These are phyloP conservation scores for Suillus discolor DNA, from an alignment of 768 basidiomycete genomes.

Conservation along the genomic window DNA sequence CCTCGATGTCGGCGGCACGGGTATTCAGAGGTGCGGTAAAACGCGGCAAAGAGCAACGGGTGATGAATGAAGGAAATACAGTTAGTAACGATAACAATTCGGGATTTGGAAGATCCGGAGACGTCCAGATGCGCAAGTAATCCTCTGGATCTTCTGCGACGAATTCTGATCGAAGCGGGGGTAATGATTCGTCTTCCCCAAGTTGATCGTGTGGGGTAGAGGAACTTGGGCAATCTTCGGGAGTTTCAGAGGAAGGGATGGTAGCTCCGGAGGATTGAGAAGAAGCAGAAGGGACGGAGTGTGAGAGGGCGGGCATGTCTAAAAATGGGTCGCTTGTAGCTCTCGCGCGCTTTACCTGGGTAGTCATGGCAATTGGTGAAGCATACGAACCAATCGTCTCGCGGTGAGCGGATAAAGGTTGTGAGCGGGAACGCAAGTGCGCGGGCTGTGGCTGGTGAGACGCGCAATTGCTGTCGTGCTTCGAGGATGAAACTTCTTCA, in stretches of 20 bases:
- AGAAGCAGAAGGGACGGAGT: constrained; percentile 54
- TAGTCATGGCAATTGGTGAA: constrained; percentile 43
- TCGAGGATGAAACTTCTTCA: constrained; percentile 57
- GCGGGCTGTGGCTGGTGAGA: constrained; percentile 41
- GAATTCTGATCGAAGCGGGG: constrained; percentile 35
- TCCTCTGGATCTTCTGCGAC: constrained; percentile 40
- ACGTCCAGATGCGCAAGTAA: constrained; percentile 77
- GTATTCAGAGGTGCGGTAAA: constrained; percentile 50
- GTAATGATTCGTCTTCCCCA: constrained; percentile 37
- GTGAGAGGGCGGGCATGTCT: constrained; percentile 65
- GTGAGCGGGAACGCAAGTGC: constrained; percentile 60
- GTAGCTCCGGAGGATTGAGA: constrained; percentile 45
- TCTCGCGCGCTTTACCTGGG: constrained; percentile 63
- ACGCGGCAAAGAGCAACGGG: constrained; percentile 68
- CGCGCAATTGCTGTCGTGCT: constrained; percentile 32
- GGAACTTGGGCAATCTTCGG: constrained; percentile 46
- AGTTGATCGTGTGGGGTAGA: constrained; percentile 32
- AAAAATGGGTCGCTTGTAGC: constrained; percentile 82
- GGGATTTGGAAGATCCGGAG: constrained; percentile 76
- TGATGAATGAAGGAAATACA: constrained; percentile 78
- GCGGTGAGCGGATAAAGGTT: constrained; percentile 45
- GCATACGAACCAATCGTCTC: constrained; percentile 34
- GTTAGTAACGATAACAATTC: constrained; percentile 70
- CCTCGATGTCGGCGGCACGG: constrained; percentile 64
- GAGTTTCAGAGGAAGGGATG: constrained; percentile 35